Base-by-base conservation (phyloP, 2,329 filamentous ascomycete species). In the Aspergillus nomiae region DNA sequence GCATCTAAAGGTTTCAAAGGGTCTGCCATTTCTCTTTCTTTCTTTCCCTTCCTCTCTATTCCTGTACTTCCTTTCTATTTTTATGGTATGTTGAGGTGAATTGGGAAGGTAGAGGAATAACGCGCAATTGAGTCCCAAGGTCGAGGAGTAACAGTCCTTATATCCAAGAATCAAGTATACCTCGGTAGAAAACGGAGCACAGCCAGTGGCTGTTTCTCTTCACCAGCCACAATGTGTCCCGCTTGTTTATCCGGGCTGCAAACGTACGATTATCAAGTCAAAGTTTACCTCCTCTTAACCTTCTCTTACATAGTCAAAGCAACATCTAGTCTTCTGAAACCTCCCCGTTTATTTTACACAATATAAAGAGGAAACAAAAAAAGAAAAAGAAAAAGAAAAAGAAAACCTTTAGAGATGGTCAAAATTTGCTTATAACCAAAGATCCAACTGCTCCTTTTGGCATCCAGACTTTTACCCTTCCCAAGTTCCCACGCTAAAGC, bases 1-100 rank as follows among this genome's bases (percentile, higher is more conserved):
- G 46, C 64, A 50, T 71, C 71, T 56, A 77, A 70, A 4, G 76
- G 70, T 48, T 80, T 75, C 54, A 76, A 66, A 46, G 77, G 73
- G 59, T 75, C 73, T 19, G 76, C 66, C 78, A 79, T 80, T 30
- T 51, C 12, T 36, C 34, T 16, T 14, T 36, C 12, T 32, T 9
- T 59, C 55, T 50, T 48, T 34, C 16, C 14, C 32, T 34, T 36
- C 19, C 24, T 45, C 24, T 48, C 3, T 19, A 41, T 41, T 4
- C 38, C 38, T 41, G 19, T 41, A 28, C 11, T 14, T 48, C 28
- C 14, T 26, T 16, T 16, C 11, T 28, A 16, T 16, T 24, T 2
- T 28, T 48, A 26, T 19, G 7, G 14, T 5, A 14, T 19, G 11
- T 28, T 8, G 14, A 48, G 45, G 45, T 7, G 24, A 28, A 6